A percentile compares a stretch with the other conserved stretches of the same genome.
phyloP scores from a whole-genome alignment of 2,329 filamentous ascomycete species.

The Colletotrichum orbiculare region DNA sequence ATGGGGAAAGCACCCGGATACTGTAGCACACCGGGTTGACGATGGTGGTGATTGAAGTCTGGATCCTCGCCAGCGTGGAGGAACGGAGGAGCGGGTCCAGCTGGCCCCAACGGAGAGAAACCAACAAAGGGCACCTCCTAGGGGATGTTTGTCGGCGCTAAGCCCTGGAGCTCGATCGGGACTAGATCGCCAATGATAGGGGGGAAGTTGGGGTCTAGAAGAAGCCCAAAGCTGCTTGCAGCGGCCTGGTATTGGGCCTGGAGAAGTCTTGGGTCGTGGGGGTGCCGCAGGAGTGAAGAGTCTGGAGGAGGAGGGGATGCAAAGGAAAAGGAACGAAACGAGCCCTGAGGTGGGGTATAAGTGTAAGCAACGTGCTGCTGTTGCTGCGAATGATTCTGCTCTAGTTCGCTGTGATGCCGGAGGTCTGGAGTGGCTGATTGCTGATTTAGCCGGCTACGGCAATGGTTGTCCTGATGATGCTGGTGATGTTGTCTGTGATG shows the following conservation, averaged over 20 bases:
- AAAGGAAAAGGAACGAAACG: background rate
- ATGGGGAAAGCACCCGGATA: constrained; percentile 21
- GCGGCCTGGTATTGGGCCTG: constrained; percentile 31
- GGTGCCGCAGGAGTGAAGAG: constrained; percentile 31
- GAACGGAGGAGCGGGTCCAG: constrained; percentile 14
- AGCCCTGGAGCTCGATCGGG: constrained; percentile 21
- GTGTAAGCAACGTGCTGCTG: background rate
- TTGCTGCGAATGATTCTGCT: background rate
- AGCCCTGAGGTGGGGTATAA: constrained; percentile 1
- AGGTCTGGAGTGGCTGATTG: background rate
- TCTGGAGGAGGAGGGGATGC: constrained; percentile 17
- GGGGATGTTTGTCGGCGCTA: constrained; percentile 1
- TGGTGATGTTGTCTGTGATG: constrained; percentile 1
- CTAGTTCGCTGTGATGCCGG: background rate
- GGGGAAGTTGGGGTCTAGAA: constrained; percentile 13
- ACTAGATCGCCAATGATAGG: constrained; percentile 16
- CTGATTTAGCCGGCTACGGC: background rate
- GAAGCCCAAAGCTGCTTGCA: constrained; percentile 7
- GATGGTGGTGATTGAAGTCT: constrained; percentile 16
- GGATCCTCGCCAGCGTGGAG: constrained; percentile 13
- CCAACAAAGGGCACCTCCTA: constrained; percentile 9
- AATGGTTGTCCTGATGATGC: background rate
- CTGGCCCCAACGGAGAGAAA: constrained; percentile 10
- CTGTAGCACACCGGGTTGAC: constrained; percentile 12
- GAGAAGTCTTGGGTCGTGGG: constrained; percentile 35